Evolutionary conservation across 2,329 filamentous ascomycete genomes (phyloP), one percentile per base, ranked within the genome.

Genomic region (Fusarium siculi): DNA sequence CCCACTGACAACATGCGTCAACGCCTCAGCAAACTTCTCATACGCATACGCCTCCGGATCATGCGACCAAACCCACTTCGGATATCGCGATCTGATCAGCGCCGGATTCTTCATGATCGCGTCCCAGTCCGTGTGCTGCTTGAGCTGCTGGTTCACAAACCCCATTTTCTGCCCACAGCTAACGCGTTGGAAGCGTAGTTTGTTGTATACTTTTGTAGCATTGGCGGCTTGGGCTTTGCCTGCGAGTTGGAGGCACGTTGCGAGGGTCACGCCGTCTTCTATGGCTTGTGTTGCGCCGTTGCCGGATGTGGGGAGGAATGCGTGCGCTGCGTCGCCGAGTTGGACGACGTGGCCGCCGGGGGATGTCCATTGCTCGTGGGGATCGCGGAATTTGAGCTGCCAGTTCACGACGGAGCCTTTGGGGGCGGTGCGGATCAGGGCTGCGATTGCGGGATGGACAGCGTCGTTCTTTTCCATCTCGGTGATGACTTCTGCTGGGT

Each of bases 351-450:
- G 70, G 7, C 70, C 70, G 3, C 70, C 70, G 2, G 70, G 70
- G 0, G 70, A 73, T 21, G 70, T 72, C 70, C 70, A 72, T 37
- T 72, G 70, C 5, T 72, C 70, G 36, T 72, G 70, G 4, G 70
- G 70, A 6, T 72, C 70, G 40, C 70, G 55, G 42, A 72, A 72
- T 14, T 72, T 72, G 37, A 72, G 70, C 9, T 72, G 70, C 70
- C 70, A 72, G 39, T 72, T 72, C 5, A 73, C 70, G 0, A 72
- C 70, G 4, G 70, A 72, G 9, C 65, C 70, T 42, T 73, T 73
- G 7, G 70, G 70, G 3, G 70, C 70, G 2, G 70, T 72, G 16
- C 61, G 58, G 34, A 73, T 66, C 9, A 72, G 40, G 5, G 70
- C 70, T 7, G 70, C 70, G 9, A 72, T 57, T 0, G 70, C 69